Conservation (phyloP, 2,329 filamentous ascomycete genomes). For the Aspergillus brunneoviolaceus region DNA sequence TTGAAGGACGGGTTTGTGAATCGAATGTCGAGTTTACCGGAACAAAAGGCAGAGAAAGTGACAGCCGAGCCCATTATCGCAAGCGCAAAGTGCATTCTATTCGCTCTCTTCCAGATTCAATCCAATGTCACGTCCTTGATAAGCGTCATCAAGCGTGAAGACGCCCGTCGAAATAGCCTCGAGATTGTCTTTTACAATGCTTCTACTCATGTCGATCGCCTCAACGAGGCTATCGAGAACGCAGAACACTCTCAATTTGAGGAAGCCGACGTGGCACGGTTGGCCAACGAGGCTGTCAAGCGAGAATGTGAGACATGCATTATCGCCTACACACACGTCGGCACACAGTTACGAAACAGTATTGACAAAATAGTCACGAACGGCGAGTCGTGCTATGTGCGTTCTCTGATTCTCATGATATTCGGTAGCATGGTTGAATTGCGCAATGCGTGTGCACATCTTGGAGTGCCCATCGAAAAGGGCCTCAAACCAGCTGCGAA, state of each 20-base stretch:
- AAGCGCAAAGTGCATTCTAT: conserved; percentile 56
- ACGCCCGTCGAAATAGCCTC: conserved; percentile 50
- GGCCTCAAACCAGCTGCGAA: conserved; percentile 31
- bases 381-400: conserved; percentile 57
- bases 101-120: conserved; percentile 54
- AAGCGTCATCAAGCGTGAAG: conserved; percentile 48
- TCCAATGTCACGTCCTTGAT: conserved; percentile 48
- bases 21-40: conserved; percentile 58
- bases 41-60: conserved; percentile 52
- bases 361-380: conserved; percentile 54
- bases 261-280: conserved; percentile 48
- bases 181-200: conserved; percentile 59
- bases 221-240: conserved; percentile 55
- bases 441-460: conserved; percentile 56
- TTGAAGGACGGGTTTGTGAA: conserved; percentile 48
- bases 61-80: conserved; percentile 54
- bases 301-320: conserved; percentile 52
- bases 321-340: conserved; percentile 51
- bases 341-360: conserved; percentile 49
- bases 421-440: conserved; percentile 60
- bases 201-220: conserved; percentile 55
- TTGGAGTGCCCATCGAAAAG: conserved; percentile 45
- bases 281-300: conserved; percentile 44
- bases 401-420: conserved; percentile 59
- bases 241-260: conserved; percentile 51